Percentiles rank a stretch among this genome's conserved stretches.
Conservation (phyloP, 495 filamentous ascomycete genomes). For the Endocarpon pusillum region DNA sequence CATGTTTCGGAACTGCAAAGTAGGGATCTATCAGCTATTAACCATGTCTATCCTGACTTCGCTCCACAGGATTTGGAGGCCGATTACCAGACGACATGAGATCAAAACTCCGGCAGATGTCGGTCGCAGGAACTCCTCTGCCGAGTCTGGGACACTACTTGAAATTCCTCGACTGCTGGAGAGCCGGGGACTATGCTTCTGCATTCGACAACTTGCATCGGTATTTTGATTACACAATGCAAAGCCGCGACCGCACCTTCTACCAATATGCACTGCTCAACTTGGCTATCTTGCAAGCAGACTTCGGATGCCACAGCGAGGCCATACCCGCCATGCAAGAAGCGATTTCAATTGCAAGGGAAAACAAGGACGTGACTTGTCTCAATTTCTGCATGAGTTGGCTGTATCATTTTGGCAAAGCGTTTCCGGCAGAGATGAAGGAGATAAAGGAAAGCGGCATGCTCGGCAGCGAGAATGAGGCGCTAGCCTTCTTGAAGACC, state of each 20-base stretch:
- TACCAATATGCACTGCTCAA: conserved; percentile 97
- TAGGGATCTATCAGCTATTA: conserved; percentile 20
- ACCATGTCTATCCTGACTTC: conserved; percentile 8
- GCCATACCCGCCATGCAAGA: conserved; percentile 88
- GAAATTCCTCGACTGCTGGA: conserved; percentile 80
- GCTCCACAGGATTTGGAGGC: conserved; percentile 38
- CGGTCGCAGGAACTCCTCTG: conserved; percentile 44
- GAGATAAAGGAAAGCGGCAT: conserved; percentile 53
- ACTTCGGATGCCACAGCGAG: conserved; percentile 83
- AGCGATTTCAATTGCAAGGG: conserved; percentile 74
- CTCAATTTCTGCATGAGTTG: conserved; percentile 92
- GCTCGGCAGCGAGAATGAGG: conserved; percentile 65
- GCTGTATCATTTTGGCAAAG: conserved; percentile 87
- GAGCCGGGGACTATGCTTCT: conserved; percentile 73
- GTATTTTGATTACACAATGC: conserved; percentile 96
- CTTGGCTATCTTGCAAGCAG: conserved; percentile 79
- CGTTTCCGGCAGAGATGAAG: conserved; percentile 60
- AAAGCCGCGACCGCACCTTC: conserved; percentile 63
- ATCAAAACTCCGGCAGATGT: conserved; percentile 43
- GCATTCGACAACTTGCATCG: conserved; percentile 85
- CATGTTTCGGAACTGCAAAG: conserved; percentile 78
- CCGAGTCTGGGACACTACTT: conserved; percentile 67
- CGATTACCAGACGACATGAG: conserved; percentile 55
- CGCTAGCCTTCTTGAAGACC: conserved; percentile 63
- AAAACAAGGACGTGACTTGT: conserved; percentile 82